Base-by-base conservation (phyloP, 495 filamentous ascomycete species). In the Talaromyces stipitatus region DNA sequence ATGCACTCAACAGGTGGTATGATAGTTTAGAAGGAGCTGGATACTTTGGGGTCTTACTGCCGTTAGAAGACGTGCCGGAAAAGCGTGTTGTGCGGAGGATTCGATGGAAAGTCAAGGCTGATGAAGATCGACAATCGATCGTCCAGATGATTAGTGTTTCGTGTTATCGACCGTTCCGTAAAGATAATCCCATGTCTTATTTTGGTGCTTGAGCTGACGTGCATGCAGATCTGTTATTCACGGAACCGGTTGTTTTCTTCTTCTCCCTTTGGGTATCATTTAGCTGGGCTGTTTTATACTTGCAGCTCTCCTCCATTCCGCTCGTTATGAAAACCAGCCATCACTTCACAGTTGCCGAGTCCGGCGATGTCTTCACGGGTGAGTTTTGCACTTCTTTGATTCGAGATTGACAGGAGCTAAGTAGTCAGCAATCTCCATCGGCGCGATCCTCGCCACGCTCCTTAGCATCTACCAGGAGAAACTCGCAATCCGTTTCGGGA, bases 181-280 rank as follows among this genome's bases (percentile, higher is more conserved):
- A 61, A 73, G 70, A 10, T 9, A 41, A 36, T n/a, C 22, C 55
- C 18, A 7, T 50, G 20, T 24, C 27, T 4, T 23, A 11, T 27
- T 32, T 30, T 56, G 27, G 20, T 46, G 24, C 26, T 14, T 55
- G n/a, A 56, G n/a, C 50, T 43, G 51, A 60, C 60, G 0, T 10
- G 16, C 18, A 3, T 2, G 9, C 12, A 79, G 74, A 89, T 57
- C 78, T 97, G 28, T 85, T 97, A 22, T 72, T 89, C 62, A 96
- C 91, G 10, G 92, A 97, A 62, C 89, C 92, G 0, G 90, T 96
- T 11, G 91, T 97, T 18, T 96, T 96, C 73, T 95, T 87, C 75
- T 97, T 96, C 70, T 92, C 88, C 22, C 74, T 95, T 12, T 97
- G 92, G 92, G 83, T 89, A 4, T 77, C 90, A 6, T 96, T 97